Base-by-base conservation (phyloP, 1,139 yeast genomes). In the Petasospora rhodanensis region DNA sequence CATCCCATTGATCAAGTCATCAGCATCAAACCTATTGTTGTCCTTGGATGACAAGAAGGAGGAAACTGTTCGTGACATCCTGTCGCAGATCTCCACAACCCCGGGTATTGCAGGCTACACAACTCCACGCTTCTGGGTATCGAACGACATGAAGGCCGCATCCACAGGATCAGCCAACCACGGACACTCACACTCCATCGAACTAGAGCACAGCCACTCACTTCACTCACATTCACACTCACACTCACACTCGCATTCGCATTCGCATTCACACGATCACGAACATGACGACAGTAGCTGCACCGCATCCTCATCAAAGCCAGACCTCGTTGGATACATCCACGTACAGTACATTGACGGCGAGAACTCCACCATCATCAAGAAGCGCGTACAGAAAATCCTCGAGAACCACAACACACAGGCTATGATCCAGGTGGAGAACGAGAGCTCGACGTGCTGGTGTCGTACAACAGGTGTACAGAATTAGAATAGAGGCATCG, bases 41-140 rank as follows among this genome's bases (percentile, higher is more conserved):
- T 71, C 79, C 24, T 59, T 87, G 23, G 68, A 67, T 31, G 66
- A 68, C 23, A 61, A 64, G 22, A 72, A 72, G 23, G 96, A 87
- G 47, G 68, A 70, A 32, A 60, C 66, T 27, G 64, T 87, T 9
- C 70, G 89, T 28, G 71, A 70, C 16, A 70, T 80, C 1, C 64
- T 91, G 24, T 73, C 75, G 41, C 91, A 83, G 37, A 67, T 89
- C 5, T 64, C 79, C 5, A 64, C 71, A 12, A 70, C 85, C 11
- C 79, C 83, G 8, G 97, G 97, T 2, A 83, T 91, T 2, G 74
- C 79, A 31, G 79, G 95, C 2, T 84, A 85, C 49, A 76, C 94
- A 0, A 83, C 89, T 0, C 96, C 96, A 3, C 65, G 95, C 44
- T 89, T 89, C 57, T 89, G 97, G 97, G 47, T 35, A 4, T 72